Conservation (phyloP, 306 rosid genomes). For the Bauhinia variegata region DNA sequence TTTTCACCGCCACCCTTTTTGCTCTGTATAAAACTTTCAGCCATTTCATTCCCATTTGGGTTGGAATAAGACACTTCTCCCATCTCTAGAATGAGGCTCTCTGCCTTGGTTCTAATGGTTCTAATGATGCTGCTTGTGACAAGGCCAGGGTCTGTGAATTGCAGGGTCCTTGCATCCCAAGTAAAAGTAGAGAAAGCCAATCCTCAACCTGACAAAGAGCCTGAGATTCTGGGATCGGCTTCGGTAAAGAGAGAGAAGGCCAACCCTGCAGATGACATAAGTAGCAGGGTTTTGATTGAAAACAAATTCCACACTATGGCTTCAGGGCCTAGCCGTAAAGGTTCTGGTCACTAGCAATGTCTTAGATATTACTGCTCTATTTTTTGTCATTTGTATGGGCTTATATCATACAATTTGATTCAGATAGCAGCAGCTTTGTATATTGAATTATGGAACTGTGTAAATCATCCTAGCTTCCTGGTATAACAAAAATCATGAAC, state of each 20-base stretch:
- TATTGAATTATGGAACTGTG: conserved; percentile 23
- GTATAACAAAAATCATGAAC: background rate
- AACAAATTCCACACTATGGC: conserved; percentile 53
- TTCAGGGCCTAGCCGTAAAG: conserved; percentile 86
- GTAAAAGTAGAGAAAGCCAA: conserved; percentile 4
- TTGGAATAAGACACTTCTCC: conserved; percentile 22
- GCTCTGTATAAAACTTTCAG: conserved; percentile 42
- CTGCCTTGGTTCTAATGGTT: conserved; percentile 27
- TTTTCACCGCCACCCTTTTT: conserved; percentile 55
- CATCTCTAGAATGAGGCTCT: conserved; percentile 49
- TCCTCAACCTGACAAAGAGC: conserved; percentile 27
- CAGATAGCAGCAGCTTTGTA: conserved; percentile 35
- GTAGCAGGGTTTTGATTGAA: conserved; percentile 36
- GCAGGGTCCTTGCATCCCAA: conserved; percentile 47
- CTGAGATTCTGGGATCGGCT: background rate
- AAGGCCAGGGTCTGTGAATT: conserved; percentile 35
- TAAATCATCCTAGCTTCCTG: background rate
- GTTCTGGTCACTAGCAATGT: conserved; percentile 69
- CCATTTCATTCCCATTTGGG: conserved; percentile 31
- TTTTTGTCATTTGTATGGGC: background rate
- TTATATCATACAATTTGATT: conserved; percentile 10
- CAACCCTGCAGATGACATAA: background rate
- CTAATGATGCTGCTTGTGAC: conserved; percentile 40
- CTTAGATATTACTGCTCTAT: background rate
- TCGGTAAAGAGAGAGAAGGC: conserved; percentile 19